phyloP scores from a whole-genome alignment of 2,329 filamentous ascomycete genomes.

The Colletotrichum sp. region DNA sequence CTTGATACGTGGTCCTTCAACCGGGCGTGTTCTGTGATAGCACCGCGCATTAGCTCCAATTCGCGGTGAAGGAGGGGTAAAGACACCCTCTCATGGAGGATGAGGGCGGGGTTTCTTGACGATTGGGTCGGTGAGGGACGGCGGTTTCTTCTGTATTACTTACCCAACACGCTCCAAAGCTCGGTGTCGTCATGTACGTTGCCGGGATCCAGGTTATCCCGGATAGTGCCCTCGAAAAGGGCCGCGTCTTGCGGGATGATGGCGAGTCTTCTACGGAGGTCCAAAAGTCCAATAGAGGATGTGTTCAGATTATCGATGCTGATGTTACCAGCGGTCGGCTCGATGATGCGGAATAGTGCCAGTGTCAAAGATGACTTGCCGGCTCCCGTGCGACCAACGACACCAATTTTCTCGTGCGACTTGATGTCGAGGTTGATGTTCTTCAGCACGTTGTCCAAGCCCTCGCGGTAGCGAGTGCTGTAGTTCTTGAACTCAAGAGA shows the following conservation, averaged over 20 bases:
- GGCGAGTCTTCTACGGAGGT: constrained; percentile 85
- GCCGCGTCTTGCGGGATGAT: constrained; percentile 99
- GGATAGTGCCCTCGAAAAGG: constrained; percentile 89
- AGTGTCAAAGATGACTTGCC: constrained; percentile 95
- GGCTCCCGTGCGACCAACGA: constrained; percentile 93
- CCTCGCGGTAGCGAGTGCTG: constrained; percentile 89
- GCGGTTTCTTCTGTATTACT: constrained; percentile 38
- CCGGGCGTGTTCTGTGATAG: constrained; percentile 78
- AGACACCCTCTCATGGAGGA: not conserved
- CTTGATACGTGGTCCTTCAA: constrained; percentile 86
- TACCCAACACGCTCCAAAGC: constrained; percentile 92
- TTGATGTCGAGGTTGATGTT: constrained; percentile 92
- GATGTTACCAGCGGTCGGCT: constrained; percentile 81
- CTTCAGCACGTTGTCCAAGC: constrained; percentile 90
- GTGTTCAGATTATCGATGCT: constrained; percentile 91
- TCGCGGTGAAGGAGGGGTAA: constrained; percentile 9
- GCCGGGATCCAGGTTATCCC: constrained; percentile 94
- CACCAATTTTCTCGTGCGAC: constrained; percentile 96
- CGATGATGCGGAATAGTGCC: constrained; percentile 93
- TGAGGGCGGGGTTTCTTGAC: constrained; percentile 14
- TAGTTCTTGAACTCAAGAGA: constrained; percentile 91
- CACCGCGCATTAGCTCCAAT: constrained; percentile 40
- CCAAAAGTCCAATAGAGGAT: constrained; percentile 85
- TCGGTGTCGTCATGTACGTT: constrained; percentile 97
- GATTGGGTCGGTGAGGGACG: not conserved